Evolutionary conservation across 2,329 filamentous ascomycete genomes (phyloP).

Genomic region (Pleurostoma richardsiae): DNA sequence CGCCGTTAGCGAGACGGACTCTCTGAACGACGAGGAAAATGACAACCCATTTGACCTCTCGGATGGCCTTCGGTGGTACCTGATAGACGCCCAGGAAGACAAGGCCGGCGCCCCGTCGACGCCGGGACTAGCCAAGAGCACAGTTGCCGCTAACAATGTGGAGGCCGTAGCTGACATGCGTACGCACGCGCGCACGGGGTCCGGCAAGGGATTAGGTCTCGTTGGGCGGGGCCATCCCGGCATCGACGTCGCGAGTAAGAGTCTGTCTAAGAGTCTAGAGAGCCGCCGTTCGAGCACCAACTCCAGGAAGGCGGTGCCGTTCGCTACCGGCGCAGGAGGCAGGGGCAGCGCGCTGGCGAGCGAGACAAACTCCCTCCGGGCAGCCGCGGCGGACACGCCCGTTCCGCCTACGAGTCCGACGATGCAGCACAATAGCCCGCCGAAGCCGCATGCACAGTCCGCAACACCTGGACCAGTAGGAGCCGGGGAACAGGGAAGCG

Average conservation of each 20-base stretch:
- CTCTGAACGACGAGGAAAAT: slow-evolving; percentile 61
- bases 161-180: slow-evolving; percentile 71
- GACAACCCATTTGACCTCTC: slow-evolving; percentile 97
- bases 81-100: slow-evolving; percentile 90
- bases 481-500: slow-evolving; percentile 11
- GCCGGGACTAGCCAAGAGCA: slow-evolving; percentile 85
- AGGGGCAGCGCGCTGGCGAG: slow-evolving; percentile 50
- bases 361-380: slow-evolving; percentile 55
- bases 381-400: slow-evolving; percentile 34
- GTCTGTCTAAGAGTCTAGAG: slow-evolving; percentile 81
- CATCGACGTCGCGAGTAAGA: slow-evolving; percentile 71
- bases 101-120: slow-evolving; percentile 89
- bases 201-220: slow-evolving; percentile 33
- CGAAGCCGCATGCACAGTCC: slow-evolving; percentile 22
- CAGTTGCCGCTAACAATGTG: slow-evolving; percentile 81
- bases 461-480: slow-evolving; percentile 1
- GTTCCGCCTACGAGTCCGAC: slow-evolving; percentile 1
- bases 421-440: slow-evolving; percentile 23
- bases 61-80: slow-evolving; percentile 91
- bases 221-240: slow-evolving; percentile 38
- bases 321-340: slow-evolving; percentile 34
- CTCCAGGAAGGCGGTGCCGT: slow-evolving; percentile 69
- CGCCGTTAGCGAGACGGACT: slow-evolving; percentile 40
- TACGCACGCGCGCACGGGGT: slow-evolving; percentile 35
- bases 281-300: slow-evolving; percentile 84